phyloP scores from a whole-genome alignment of 208 protist species.

The Trypanosoma vivax region DNA sequence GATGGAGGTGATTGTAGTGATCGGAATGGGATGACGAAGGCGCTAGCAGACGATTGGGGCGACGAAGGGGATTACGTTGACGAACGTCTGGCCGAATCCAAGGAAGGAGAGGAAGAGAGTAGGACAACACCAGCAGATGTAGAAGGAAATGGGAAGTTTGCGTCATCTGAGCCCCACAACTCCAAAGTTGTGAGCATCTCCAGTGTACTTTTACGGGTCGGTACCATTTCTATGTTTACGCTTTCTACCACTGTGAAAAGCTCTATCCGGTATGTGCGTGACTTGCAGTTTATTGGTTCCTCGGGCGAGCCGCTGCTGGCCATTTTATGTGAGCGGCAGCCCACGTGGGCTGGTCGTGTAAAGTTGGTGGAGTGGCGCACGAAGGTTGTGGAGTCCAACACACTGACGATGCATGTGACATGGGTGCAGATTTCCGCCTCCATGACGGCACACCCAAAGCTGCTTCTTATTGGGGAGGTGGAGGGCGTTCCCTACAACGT shows the following conservation, averaged over 20 bases:
- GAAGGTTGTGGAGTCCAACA: conserved; percentile 63
- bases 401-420: conserved; percentile 70
- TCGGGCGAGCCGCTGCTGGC: conserved; percentile 67
- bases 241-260: conserved; percentile 35
- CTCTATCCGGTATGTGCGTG: conserved; percentile 69
- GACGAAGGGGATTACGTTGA: conserved; percentile 79
- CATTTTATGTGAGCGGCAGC: conserved; percentile 67
- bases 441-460: conserved; percentile 25
- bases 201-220: conserved; percentile 16
- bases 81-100: no score
- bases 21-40: not conserved
- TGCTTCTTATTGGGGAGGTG: conserved; percentile 74
- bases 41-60: conserved; percentile 61
- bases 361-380: conserved; percentile 77
- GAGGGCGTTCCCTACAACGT: conserved; percentile 74
- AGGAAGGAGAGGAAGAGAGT: not conserved
- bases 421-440: conserved; percentile 61
- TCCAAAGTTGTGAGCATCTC: not conserved
- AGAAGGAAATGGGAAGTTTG: not conserved
- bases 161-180: not conserved
- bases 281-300: conserved; percentile 82
- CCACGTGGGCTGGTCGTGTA: conserved; percentile 82
- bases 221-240: conserved; percentile 31
- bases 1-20: not conserved
- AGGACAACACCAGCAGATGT: not conserved